phyloP scores from a whole-genome alignment of 2,329 filamentous ascomycete species.

The Venturia carpophila region DNA sequence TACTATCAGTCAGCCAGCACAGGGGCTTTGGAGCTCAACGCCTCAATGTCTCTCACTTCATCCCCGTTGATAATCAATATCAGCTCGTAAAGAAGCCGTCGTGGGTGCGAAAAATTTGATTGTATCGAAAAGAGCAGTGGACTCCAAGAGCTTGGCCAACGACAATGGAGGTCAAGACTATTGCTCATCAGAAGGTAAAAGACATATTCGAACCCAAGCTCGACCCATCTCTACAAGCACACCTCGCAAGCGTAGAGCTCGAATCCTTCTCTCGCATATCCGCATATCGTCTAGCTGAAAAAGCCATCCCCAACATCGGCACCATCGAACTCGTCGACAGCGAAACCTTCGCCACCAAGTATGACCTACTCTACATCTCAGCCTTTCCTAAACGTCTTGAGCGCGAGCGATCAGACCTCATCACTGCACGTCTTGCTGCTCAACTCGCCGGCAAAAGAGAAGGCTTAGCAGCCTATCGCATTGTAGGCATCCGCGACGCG shows the following conservation, averaged over 20 bases:
- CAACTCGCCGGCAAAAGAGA: constrained; percentile 20
- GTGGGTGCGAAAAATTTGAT: too few relatives aligned
- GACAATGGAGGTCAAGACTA: too few relatives aligned
- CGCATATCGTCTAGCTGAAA: background rate
- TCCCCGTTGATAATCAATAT: too few relatives aligned
- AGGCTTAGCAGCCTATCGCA: constrained; percentile 21
- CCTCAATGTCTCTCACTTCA: background rate
- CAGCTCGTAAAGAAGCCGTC: too few relatives aligned
- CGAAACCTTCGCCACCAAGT: constrained; percentile 19
- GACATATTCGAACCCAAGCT: background rate
- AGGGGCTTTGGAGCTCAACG: background rate
- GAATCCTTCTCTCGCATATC: background rate
- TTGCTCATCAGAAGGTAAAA: background rate
- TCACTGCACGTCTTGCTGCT: constrained; percentile 21
- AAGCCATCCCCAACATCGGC: constrained; percentile 20
- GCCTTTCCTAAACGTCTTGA: constrained; percentile 22
- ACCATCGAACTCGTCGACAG: constrained; percentile 22
- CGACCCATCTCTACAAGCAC: background rate
- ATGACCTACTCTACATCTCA: constrained; percentile 21
- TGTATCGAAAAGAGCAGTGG: too few relatives aligned
- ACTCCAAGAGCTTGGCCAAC: too few relatives aligned
- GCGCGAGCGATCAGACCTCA: constrained; percentile 22
- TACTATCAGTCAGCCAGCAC: background rate
- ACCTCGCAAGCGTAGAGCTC: background rate
- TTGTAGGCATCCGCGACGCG: constrained; percentile 22